Evolutionary conservation across 202 grass and related monocot genomes (phyloP).

Genomic region (Dendrocalamus latiflorus): DNA sequence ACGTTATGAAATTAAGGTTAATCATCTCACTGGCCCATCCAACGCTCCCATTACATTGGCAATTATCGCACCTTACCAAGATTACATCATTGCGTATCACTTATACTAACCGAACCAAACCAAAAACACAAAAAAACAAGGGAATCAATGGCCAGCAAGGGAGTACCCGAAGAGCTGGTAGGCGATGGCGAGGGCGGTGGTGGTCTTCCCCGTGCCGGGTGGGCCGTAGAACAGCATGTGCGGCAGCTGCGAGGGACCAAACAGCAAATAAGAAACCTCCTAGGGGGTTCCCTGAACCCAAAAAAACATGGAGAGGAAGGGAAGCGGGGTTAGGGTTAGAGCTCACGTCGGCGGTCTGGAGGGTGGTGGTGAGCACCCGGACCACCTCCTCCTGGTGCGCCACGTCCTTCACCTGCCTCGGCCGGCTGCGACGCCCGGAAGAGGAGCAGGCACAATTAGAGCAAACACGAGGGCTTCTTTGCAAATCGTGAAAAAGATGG

Average conservation of each 20-base stretch:
- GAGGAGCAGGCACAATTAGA: constrained; percentile 8
- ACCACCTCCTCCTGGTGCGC: constrained; percentile 98
- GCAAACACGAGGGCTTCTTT: background rate
- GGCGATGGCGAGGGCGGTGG: constrained; percentile 82
- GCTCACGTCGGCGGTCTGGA: constrained; percentile 68
- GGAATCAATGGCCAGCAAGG: background rate
- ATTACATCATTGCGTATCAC: background rate
- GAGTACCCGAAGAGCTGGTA: constrained; percentile 88
- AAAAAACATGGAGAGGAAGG: background rate
- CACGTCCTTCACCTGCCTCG: constrained; percentile 95
- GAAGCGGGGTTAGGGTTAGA: constrained; percentile 31
- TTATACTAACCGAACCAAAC: background rate
- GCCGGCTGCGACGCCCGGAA: constrained; percentile 48
- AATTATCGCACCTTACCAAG: background rate
- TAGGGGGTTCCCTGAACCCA: background rate
- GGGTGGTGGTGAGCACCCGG: constrained; percentile 92
- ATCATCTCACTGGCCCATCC: background rate
- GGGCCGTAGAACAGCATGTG: constrained; percentile 98
- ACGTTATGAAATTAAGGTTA: background rate
- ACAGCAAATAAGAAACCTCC: constrained; percentile 18
- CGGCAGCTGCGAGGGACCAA: constrained; percentile 56
- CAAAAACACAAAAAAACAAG: background rate
- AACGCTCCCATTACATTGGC: background rate
- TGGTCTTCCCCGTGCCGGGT: constrained; percentile 92
- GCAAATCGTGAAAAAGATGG: background rate